Percentiles rank a stretch among this genome's conserved stretches.
Evolutionary conservation across 2,329 filamentous ascomycete genomes (phyloP).

Genomic region (Xylaria sp.): DNA sequence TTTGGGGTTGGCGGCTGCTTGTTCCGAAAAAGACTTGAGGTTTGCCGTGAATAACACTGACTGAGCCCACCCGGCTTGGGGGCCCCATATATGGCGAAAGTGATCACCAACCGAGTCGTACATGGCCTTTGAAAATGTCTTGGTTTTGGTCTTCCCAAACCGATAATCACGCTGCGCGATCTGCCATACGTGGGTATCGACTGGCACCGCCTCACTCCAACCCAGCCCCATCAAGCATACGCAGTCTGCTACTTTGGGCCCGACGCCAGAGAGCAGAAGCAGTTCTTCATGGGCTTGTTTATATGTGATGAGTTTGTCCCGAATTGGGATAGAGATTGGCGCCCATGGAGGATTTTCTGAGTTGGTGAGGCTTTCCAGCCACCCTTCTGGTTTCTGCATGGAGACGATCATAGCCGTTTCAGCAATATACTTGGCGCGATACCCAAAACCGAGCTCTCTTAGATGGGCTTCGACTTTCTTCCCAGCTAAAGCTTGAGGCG

Average conservation of each 20-base stretch:
- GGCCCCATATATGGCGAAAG: constrained; percentile 89
- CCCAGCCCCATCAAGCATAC: constrained; percentile 96
- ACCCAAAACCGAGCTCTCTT: constrained; percentile 89
- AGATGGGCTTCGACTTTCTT: constrained; percentile 82
- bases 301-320: constrained; percentile 70
- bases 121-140: constrained; percentile 86
- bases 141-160: constrained; percentile 84
- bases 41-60: constrained; percentile 97
- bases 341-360: constrained; percentile 73
- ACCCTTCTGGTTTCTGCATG: constrained; percentile 72
- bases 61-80: constrained; percentile 96
- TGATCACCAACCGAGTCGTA: constrained; percentile 92
- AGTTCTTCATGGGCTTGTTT: constrained; percentile 83
- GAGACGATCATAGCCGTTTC: constrained; percentile 83
- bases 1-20: constrained; percentile 56
- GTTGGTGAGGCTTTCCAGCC: constrained; percentile 83
- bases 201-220: constrained; percentile 94
- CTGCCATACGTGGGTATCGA: constrained; percentile 99
- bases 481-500: constrained; percentile 76
- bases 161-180: constrained; percentile 97
- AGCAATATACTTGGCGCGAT: constrained; percentile 91
- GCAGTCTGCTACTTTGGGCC: constrained; percentile 96
- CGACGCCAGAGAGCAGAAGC: constrained; percentile 84
- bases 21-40: constrained; percentile 82
- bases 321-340: constrained; percentile 60